Evolutionary conservation across 805 yeast genomes (phyloP).

Genomic region (Sugiyamaella chiloensis): DNA sequence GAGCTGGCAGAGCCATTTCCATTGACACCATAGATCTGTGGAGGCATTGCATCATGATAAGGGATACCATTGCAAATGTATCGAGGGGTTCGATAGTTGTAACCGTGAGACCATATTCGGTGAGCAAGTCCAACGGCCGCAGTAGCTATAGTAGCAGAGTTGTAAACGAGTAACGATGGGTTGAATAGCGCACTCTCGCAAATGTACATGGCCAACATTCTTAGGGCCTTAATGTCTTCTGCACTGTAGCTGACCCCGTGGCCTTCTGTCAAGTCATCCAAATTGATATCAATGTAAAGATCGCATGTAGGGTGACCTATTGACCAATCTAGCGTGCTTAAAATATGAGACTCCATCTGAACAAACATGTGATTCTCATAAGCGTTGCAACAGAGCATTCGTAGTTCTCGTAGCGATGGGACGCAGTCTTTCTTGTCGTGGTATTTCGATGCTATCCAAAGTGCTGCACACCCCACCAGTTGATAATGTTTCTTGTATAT

Average conservation of each 20-base stretch:
- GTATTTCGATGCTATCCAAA: slow-evolving; percentile 91
- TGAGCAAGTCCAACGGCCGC: slow-evolving; percentile 36
- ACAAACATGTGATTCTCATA: slow-evolving; percentile 59
- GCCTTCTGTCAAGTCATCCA: slow-evolving; percentile 17
- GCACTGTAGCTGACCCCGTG: slow-evolving; percentile 21
- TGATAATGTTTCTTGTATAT: slow-evolving; percentile 85
- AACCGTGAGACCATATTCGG: slow-evolving; percentile 18
- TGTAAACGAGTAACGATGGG: slow-evolving; percentile 29
- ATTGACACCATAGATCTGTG: not conserved
- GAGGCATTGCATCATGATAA: slow-evolving; percentile 7
- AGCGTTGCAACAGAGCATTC: slow-evolving; percentile 64
- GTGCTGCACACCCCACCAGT: slow-evolving; percentile 83
- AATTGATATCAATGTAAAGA: slow-evolving; percentile 38
- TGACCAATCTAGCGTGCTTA: slow-evolving; percentile 69
- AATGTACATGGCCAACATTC: slow-evolving; percentile 33
- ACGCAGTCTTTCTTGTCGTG: slow-evolving; percentile 70
- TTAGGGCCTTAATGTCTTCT: slow-evolving; percentile 14
- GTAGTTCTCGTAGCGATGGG: slow-evolving; percentile 70
- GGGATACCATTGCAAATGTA: slow-evolving; percentile 10
- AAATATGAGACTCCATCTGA: slow-evolving; percentile 76
- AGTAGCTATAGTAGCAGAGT: slow-evolving; percentile 34
- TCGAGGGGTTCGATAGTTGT: slow-evolving; percentile 4
- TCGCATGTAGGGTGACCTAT: slow-evolving; percentile 60
- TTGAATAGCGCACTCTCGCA: slow-evolving; percentile 37
- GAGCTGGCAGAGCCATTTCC: not conserved